A percentile compares a stretch with the other conserved stretches of the same genome.
These are phyloP conservation scores for Fennellomyces sp. DNA, from an alignment of 371 early-diverging fungal species.

Conservation along the genomic window DNA sequence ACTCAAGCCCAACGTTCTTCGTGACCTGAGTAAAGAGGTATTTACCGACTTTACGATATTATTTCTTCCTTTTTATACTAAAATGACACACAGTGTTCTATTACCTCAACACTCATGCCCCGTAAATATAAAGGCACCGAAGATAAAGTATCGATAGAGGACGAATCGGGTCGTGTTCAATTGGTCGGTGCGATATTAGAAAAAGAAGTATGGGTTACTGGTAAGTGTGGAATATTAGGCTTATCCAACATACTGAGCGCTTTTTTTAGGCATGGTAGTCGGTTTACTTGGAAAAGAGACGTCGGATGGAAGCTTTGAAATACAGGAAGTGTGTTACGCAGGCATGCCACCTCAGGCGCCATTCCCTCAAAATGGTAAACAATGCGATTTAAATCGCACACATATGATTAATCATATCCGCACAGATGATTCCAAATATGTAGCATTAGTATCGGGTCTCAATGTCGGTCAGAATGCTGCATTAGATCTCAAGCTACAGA, in stretches of 20 bases:
- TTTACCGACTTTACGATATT: neutral
- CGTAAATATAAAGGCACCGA: conserved; percentile 66
- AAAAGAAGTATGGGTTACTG: conserved; percentile 66
- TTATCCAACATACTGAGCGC: neutral
- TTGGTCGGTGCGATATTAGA: conserved; percentile 59
- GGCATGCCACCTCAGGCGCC: conserved; percentile 59
- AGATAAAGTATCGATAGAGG: conserved; percentile 79
- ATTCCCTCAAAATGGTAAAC: conserved; percentile 2
- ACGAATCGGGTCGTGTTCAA: conserved; percentile 89
- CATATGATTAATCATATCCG: too few relatives aligned
- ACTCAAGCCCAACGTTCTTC: conserved; percentile 86
- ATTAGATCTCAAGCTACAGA: conserved; percentile 59
- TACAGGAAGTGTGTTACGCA: conserved; percentile 80
- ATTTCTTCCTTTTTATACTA: neutral
- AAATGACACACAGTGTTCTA: conserved; percentile 58
- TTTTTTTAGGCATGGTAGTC: conserved; percentile 65
- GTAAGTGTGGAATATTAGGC: conserved; percentile 23
- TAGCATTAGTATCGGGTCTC: conserved; percentile 87
- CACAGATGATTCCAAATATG: conserved; percentile 42
- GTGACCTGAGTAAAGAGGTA: conserved; percentile 82
- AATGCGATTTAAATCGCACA: too few relatives aligned
- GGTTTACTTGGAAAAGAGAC: conserved; percentile 81
- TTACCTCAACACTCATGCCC: conserved; percentile 62
- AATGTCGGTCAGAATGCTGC: conserved; percentile 56
- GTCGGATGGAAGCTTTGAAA: conserved; percentile 76